Percentiles rank a stretch among this genome's conserved stretches.
These are phyloP conservation scores for Circinella umbellata DNA, from an alignment of 371 early-diverging fungal genomes.

Conservation along the genomic window DNA sequence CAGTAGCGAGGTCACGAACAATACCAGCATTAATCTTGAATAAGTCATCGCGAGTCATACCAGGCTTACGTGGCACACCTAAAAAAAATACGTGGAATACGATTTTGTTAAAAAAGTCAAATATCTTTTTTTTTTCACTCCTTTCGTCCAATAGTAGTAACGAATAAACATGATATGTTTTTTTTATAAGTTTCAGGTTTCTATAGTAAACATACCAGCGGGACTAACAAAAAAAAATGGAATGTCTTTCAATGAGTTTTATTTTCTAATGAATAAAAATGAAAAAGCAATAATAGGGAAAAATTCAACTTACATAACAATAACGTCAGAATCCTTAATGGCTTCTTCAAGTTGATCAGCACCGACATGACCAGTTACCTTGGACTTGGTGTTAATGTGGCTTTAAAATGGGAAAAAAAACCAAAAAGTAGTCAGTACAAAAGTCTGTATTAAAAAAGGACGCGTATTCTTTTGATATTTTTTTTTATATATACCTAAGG, in stretches of 20 bases:
- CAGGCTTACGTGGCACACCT: constrained; percentile 82
- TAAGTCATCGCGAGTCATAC: constrained; percentile 88
- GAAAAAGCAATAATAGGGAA: too few relatives aligned
- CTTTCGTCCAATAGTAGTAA: too few relatives aligned
- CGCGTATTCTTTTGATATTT: background rate
- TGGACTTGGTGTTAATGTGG: constrained; percentile 77
- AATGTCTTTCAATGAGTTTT: too few relatives aligned
- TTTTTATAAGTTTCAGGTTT: too few relatives aligned
- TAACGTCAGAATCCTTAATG: constrained; percentile 53
- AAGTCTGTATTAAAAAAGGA: background rate
- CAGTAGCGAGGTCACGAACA: constrained; percentile 77
- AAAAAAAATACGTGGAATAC: too few relatives aligned
- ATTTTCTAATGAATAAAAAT: too few relatives aligned
- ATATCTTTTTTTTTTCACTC: too few relatives aligned
- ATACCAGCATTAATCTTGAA: constrained; percentile 93
- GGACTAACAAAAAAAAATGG: too few relatives aligned
- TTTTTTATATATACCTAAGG: constrained; percentile 42
- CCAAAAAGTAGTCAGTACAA: too few relatives aligned
- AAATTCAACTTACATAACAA: background rate
- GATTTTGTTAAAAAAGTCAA: too few relatives aligned
- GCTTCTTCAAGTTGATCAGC: constrained; percentile 49
- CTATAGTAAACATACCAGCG: too few relatives aligned
- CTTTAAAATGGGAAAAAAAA: constrained; percentile 21
- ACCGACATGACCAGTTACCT: constrained; percentile 64
- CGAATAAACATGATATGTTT: too few relatives aligned